These are phyloP conservation scores for Heliocybe sulcata DNA, from an alignment of 1,284 basidiomycete genomes.

Conservation along the genomic window DNA sequence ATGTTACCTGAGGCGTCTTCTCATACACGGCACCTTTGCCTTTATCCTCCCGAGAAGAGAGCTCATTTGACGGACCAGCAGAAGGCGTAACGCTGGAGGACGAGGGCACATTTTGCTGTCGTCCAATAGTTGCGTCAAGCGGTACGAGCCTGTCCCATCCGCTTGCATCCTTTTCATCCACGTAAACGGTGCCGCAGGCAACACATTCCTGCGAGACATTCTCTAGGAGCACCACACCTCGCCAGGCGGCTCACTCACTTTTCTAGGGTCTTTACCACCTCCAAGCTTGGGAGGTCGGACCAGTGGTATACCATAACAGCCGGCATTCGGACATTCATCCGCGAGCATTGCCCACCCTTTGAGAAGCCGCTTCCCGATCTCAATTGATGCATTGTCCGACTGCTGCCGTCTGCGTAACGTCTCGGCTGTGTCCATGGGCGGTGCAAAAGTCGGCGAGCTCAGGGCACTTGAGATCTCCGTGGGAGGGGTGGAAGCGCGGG, in stretches of 20 bases:
- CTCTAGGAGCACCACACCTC: neutral
- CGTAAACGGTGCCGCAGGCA: conserved; percentile 57
- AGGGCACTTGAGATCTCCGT: conserved; percentile 59
- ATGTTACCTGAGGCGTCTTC: conserved; percentile 7
- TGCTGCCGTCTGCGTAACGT: conserved; percentile 63
- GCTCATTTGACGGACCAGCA: neutral
- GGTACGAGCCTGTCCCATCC: conserved; percentile 43
- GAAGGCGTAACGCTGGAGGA: neutral
- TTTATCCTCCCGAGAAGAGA: conserved; percentile 5
- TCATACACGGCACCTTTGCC: conserved; percentile 8
- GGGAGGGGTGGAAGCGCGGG: conserved; percentile 63
- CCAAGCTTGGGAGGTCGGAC: conserved; percentile 64
- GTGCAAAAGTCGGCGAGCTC: conserved; percentile 54
- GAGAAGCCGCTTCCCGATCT: conserved; percentile 69
- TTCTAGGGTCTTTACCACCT: conserved; percentile 52
- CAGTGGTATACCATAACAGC: conserved; percentile 68
- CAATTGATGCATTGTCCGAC: conserved; percentile 70
- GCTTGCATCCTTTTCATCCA: conserved; percentile 41
- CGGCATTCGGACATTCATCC: conserved; percentile 65
- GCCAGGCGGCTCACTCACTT: conserved; percentile 31
- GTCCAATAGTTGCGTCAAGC: conserved; percentile 11
- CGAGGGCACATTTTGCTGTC: neutral
- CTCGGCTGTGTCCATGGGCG: conserved; percentile 56
- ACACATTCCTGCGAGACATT: conserved; percentile 62
- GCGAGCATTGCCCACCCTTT: conserved; percentile 82